phyloP scores from a whole-genome alignment of 176 grass and related monocot species.

The Chrysopogon serrulatus region DNA sequence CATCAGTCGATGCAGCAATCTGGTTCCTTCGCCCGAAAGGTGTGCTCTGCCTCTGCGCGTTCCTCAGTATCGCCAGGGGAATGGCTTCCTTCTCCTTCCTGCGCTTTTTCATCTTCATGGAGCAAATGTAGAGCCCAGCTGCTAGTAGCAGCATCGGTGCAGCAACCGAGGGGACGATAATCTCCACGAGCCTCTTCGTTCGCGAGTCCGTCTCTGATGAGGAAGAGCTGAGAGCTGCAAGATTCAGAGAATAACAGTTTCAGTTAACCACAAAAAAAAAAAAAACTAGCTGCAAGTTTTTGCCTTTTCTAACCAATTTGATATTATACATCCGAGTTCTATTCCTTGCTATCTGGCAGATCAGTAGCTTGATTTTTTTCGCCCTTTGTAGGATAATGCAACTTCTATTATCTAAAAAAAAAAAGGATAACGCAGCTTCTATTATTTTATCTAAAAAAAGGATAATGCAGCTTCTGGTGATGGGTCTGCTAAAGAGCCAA shows the following conservation, averaged over 20 bases:
- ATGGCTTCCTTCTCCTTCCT: not conserved
- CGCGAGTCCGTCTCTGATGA: not conserved
- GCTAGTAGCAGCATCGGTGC: not conserved
- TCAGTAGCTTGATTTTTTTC: not conserved
- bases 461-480: not conserved
- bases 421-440: not conserved
- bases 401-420: no score
- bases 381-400: not conserved
- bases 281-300: no score
- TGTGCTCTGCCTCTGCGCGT: not conserved
- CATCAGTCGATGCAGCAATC: not conserved
- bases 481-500: not conserved
- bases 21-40: not conserved
- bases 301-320: no score
- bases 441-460: no score
- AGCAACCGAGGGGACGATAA: constrained; percentile 8
- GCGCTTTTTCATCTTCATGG: not conserved
- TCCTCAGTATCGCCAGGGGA: not conserved
- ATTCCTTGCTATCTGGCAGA: not conserved
- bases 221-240: not conserved
- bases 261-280: no score
- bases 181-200: not conserved
- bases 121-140: not conserved
- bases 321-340: not conserved
- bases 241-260: not conserved